Evolutionary conservation across 495 filamentous ascomycete species (phyloP), one percentile per base, ranked within the genome.

Genomic region (Hyaloscypha hepaticicola): DNA sequence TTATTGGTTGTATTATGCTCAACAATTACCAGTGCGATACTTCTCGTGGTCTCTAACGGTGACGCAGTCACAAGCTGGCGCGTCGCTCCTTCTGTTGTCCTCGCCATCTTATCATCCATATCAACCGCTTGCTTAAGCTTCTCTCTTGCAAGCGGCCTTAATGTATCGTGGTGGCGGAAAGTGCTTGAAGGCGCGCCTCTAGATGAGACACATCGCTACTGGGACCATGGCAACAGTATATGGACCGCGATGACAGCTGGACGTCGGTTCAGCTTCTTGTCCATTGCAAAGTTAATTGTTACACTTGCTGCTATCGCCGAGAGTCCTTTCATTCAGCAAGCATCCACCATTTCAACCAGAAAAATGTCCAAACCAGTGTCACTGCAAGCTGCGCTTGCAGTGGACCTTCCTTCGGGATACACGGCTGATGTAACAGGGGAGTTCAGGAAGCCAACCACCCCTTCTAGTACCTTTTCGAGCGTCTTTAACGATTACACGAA

Each of bases 401-500:
- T 53, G 11, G 26, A 53, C 24, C 22, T 53, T 12, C 50, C 50
- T 3, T 19, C 50, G 50, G 50, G 50, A 25, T 53, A 53, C 26
- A 53, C 50, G 26, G 50, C 50, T 2, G 50, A 53, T 53, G 50
- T 53, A 25, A 53, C 50, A 28, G 50, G 50, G 26, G 50, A 53
- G 50, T 53, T 28, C 21, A 25, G 22, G 26, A 25, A 5, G 22
- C 50, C 50, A 25, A 53, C 50, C 8, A 53, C 22, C 16, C 50
- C 50, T 53, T 53, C 50, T 53, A 25, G 22, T 8, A 2, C 50
- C 7, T 53, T 53, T 21, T 53, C 50, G 50, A 21, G 50, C 22
- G 50, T 53, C 26, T 53, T 53, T 28, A 53, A 53, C 22, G 24
- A 28, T 28, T 53, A 53, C 50, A 53, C 50, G 50, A 53, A 25